Evolutionary conservation across 169 alveolate genomes (phyloP).

Genomic region (Plasmodium coatneyi): DNA sequence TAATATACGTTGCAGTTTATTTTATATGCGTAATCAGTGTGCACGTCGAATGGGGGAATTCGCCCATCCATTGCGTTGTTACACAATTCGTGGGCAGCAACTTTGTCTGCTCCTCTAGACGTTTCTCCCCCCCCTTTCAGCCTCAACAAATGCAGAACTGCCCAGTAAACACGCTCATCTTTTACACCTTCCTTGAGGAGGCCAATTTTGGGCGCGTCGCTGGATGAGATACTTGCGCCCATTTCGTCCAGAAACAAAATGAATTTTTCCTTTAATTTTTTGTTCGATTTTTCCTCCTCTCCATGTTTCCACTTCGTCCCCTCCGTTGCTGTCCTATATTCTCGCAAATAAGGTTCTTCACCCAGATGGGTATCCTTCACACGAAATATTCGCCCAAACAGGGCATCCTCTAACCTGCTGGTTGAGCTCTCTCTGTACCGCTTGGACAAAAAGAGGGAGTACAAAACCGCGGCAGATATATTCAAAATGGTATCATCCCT

Average conservation of each 20-base stretch:
- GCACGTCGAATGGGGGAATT: conserved; percentile 8
- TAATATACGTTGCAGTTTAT: conserved; percentile 68
- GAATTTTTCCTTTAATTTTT: not conserved
- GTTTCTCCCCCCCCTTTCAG: not conserved
- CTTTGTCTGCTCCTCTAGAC: not conserved
- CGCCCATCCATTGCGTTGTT: not conserved
- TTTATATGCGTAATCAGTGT: conserved; percentile 65
- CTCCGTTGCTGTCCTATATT: not conserved
- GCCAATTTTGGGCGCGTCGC: conserved; percentile 2
- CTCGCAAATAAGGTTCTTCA: not conserved
- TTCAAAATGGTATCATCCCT: conserved; percentile 13
- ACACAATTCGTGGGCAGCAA: not conserved
- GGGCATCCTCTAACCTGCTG: not conserved
- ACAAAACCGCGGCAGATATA: conserved; percentile 28
- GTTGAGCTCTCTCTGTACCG: not conserved
- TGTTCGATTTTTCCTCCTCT: not conserved
- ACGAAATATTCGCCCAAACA: not conserved
- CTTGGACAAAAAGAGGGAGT: conserved; percentile 31
- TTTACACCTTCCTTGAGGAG: not conserved
- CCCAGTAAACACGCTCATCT: conserved; percentile 6
- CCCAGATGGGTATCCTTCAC: not conserved
- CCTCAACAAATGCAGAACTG: not conserved
- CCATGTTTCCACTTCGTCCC: not conserved
- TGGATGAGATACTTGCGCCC: not conserved
- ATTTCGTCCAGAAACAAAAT: not conserved